Evolutionary conservation across 441 rosid species (phyloP).

Genomic region (Gossypium laxum): DNA sequence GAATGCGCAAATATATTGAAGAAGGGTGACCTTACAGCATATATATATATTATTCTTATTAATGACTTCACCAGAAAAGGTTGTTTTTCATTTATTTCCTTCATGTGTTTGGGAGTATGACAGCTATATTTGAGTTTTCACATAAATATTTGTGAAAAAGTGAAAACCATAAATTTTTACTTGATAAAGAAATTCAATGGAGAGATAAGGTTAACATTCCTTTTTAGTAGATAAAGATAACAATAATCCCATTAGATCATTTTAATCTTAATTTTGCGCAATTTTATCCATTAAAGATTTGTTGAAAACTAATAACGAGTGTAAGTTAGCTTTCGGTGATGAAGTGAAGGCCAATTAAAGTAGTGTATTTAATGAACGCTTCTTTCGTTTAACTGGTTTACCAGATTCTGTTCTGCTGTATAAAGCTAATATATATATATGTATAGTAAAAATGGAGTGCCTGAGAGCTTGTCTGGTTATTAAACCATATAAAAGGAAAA

Average conservation of each 20-base stretch:
- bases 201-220: background rate
- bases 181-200: background rate
- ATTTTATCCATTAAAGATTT: background rate
- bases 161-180: background rate
- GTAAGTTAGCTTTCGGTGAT: background rate
- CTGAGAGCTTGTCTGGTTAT: slow-evolving; percentile 16
- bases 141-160: background rate
- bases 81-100: background rate
- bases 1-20: too few relatives aligned
- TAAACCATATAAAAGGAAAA: slow-evolving; percentile 11
- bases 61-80: background rate
- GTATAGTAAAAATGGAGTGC: background rate
- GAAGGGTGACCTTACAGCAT: too few relatives aligned
- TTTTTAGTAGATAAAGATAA: background rate
- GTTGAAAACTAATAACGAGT: background rate
- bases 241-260: background rate
- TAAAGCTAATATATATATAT: background rate
- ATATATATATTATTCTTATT: too few relatives aligned
- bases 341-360: background rate
- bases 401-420: background rate
- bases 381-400: background rate
- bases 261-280: background rate
- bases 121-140: background rate
- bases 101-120: background rate
- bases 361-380: background rate